Conservation (phyloP, 2,329 filamentous ascomycete genomes). For the Ophiognomonia clavigignenti-juglandacearum region DNA sequence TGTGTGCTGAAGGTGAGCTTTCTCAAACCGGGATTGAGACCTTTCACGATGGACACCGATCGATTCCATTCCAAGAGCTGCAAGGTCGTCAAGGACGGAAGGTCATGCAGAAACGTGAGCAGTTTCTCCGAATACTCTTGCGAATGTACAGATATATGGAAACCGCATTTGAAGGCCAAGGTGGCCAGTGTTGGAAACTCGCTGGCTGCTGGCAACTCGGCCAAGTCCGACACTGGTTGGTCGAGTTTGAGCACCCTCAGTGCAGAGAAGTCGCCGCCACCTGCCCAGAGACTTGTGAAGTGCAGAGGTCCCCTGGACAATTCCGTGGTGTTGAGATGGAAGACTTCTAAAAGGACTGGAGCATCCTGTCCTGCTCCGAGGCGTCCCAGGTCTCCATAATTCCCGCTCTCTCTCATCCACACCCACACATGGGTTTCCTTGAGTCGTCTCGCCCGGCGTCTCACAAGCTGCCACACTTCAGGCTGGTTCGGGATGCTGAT, state of each 20-base stretch:
- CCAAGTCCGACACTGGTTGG: not conserved
- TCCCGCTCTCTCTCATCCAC: not conserved
- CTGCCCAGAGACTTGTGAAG: not conserved
- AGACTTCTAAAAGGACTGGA: not conserved
- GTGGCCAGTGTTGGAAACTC: not conserved
- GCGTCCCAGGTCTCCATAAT: not conserved
- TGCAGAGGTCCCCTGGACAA: not conserved
- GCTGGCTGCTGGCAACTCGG: not conserved
- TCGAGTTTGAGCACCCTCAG: conserved; percentile 8
- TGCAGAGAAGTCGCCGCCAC: conserved; percentile 4
- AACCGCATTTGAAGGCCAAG: not conserved
- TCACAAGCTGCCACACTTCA: not conserved
- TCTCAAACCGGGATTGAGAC: not conserved
- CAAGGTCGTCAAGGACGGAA: not conserved
- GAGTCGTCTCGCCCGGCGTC: not conserved
- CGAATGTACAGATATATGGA: not conserved
- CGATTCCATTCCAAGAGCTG: not conserved
- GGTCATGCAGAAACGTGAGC: not conserved
- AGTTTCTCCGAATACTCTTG: not conserved
- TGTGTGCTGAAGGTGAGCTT: not conserved
- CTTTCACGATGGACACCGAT: not conserved
- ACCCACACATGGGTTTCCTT: not conserved
- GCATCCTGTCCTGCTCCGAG: too few relatives aligned
- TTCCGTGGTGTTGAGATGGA: not conserved
- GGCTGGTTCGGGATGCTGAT: not conserved